phyloP scores from a whole-genome alignment of 2,329 filamentous ascomycete species.

The Pseudogymnoascus sp. region DNA sequence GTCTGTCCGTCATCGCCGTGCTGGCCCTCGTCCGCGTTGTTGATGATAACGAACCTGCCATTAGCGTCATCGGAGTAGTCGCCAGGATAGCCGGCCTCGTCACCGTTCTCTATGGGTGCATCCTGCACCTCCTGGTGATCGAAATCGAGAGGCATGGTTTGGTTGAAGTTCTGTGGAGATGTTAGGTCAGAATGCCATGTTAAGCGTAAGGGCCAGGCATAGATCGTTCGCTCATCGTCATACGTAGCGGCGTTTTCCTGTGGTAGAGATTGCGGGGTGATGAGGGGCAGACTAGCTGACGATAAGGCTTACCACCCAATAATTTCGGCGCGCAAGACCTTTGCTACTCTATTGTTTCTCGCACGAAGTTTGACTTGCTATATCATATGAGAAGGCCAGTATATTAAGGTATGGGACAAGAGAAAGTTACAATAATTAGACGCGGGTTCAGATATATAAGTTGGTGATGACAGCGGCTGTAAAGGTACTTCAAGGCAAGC shows the following conservation, averaged over 20 bases:
- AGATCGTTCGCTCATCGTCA: constrained; percentile 1
- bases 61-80: background rate
- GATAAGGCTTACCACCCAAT: constrained; percentile 6
- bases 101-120: background rate
- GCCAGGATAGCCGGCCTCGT: background rate
- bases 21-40: background rate
- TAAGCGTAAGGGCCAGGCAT: constrained; percentile 3
- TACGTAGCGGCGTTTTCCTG: background rate
- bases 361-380: background rate
- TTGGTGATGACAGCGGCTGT: background rate
- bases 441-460: background rate
- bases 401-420: background rate
- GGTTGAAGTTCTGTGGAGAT: background rate
- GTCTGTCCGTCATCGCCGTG: constrained; percentile 10
- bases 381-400: background rate
- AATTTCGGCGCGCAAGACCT: background rate
- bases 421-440: background rate
- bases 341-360: background rate
- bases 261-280: constrained; percentile 1
- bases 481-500: background rate
- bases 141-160: background rate
- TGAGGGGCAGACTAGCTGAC: constrained; percentile 4
- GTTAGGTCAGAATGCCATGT: constrained; percentile 5
- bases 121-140: constrained; percentile 5
- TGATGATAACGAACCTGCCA: background rate